Evolutionary conservation across 2,329 filamentous ascomycete species (phyloP), one percentile per base, ranked within the genome.

Genomic region (Phaeophleospora eucalypticola): DNA sequence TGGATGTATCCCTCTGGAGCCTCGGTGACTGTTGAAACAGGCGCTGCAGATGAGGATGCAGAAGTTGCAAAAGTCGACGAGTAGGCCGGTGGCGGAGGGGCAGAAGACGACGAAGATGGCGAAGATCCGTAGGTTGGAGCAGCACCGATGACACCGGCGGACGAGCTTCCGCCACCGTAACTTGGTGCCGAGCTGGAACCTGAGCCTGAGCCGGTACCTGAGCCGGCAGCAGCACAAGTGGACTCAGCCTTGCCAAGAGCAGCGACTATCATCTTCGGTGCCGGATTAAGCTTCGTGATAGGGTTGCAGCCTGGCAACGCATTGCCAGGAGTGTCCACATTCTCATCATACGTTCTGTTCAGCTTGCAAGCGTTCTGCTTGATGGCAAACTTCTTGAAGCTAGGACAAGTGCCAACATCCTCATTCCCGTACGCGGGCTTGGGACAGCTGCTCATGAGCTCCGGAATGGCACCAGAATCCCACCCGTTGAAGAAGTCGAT

Each of bases 391-490:
- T 43, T 43, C 19, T 59, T 58, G 54, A 61, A 68, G 52, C 76
- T 75, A 1, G 67, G 63, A 64, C 77, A 80, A 66, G 74, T 73
- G 8, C 77, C 74, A 69, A 83, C 87, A 52, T 76, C 71, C 56
- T 85, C 79, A 71, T 87, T 83, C 43, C 80, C 81, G 6, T 61
- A 54, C 44, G 75, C 75, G 35, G 79, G 76, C 27, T 77, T 77
- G 56, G 82, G 71, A 71, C 86, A 88, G 43, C 72, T 79, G 61
- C 84, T 74, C 55, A 88, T 81, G 53, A 86, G 83, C 52, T 77
- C 72, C 66, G 84, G 81, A 43, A 87, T 81, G 35, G 78, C 75
- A 34, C 72, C 67, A 51, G 78, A 72, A 44, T 75, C 64, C 69
- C 71, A 75, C 19, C 73, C 74, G 45, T 75, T 75, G 56, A 75